phyloP scores from a whole-genome alignment of 2,329 filamentous ascomycete species.

The Colletotrichum australisinense region DNA sequence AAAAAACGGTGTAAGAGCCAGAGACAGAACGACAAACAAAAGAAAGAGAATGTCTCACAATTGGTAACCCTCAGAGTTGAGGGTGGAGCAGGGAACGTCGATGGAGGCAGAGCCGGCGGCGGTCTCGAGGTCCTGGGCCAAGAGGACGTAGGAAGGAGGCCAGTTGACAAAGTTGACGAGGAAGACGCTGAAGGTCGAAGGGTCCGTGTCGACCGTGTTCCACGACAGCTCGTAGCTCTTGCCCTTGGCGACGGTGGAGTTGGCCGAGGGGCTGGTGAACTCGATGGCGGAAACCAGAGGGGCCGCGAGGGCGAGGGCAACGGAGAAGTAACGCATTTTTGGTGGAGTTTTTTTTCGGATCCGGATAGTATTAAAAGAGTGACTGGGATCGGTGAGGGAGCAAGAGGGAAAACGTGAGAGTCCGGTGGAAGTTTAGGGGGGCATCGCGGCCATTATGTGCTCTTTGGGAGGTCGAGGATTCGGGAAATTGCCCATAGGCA shows the following conservation, averaged over 20 bases:
- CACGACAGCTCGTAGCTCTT: slow-evolving; percentile 47
- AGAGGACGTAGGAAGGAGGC: slow-evolving; percentile 51
- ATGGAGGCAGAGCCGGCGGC: slow-evolving; percentile 45
- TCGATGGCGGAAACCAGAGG: slow-evolving; percentile 45
- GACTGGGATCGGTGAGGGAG: slow-evolving; percentile 32
- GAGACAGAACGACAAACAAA: slow-evolving; percentile 35
- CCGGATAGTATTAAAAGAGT: slow-evolving; percentile 30
- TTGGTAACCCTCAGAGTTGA: slow-evolving; percentile 51
- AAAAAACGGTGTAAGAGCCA: neutral
- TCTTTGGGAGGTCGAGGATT: slow-evolving; percentile 4
- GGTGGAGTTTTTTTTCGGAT: slow-evolving; percentile 5
- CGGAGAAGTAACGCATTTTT: slow-evolving; percentile 43
- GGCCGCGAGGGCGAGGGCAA: slow-evolving; percentile 43
- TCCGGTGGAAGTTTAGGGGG: neutral
- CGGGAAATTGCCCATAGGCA: slow-evolving; percentile 26
- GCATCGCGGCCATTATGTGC: slow-evolving; percentile 29
- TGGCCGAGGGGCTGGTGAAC: slow-evolving; percentile 45
- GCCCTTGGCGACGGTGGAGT: slow-evolving; percentile 51
- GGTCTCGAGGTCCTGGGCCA: slow-evolving; percentile 49
- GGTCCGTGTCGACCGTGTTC: slow-evolving; percentile 54
- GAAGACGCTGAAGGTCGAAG: slow-evolving; percentile 51
- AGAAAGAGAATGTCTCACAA: slow-evolving; percentile 38
- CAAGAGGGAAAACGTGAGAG: slow-evolving; percentile 11
- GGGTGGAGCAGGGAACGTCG: slow-evolving; percentile 50
- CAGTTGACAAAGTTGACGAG: slow-evolving; percentile 58